A percentile compares a stretch with the other conserved stretches of the same genome.
phyloP scores from a whole-genome alignment of 2,329 filamentous ascomycete species.

The Neonectria sp. region DNA sequence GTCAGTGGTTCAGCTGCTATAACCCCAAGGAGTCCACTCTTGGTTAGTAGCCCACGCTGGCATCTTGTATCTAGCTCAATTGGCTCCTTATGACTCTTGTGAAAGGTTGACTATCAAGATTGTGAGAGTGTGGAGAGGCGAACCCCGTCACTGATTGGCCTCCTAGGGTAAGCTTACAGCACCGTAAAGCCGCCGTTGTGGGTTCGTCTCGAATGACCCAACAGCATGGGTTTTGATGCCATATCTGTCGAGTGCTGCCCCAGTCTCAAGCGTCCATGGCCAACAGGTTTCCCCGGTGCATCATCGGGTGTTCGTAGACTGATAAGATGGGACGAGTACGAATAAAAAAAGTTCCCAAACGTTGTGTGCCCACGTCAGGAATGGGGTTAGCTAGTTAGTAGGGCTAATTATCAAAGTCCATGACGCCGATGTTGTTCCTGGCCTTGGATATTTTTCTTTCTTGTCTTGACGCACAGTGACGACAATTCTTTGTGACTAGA shows the following conservation, averaged over 20 bases:
- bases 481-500: neutral
- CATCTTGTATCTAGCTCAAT: constrained; percentile 26
- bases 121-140: constrained; percentile 40
- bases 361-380: neutral
- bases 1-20: neutral
- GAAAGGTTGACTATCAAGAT: constrained; percentile 42
- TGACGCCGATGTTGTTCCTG: constrained; percentile 40
- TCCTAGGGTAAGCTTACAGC: constrained; percentile 38
- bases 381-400: neutral
- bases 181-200: constrained; percentile 34
- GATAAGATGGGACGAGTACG: constrained; percentile 1
- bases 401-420: constrained; percentile 25
- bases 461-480: neutral
- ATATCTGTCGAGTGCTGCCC: constrained; percentile 17
- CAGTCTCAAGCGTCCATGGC: constrained; percentile 1
- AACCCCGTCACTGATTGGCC: constrained; percentile 39
- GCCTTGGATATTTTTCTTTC: constrained; percentile 20
- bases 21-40: neutral
- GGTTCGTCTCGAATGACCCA: constrained; percentile 36
- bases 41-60: constrained; percentile 28
- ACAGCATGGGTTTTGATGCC: constrained; percentile 31
- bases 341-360: neutral
- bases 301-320: constrained; percentile 1
- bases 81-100: constrained; percentile 18
- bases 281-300: constrained; percentile 1